These are phyloP conservation scores for Xanthoconium stramineum DNA, from an alignment of 768 basidiomycete species.

Conservation along the genomic window DNA sequence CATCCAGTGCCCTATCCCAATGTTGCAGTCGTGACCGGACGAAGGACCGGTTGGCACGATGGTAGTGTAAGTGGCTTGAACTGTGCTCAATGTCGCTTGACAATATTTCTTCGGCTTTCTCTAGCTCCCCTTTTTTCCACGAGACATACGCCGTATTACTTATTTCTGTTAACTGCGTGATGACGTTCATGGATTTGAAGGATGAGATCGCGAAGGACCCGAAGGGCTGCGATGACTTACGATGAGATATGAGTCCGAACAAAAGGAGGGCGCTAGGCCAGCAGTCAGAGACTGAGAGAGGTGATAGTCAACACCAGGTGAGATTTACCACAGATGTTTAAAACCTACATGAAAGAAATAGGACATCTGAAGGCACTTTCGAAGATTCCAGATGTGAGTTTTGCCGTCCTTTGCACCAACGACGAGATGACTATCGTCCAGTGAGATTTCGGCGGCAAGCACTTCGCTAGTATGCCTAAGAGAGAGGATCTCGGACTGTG, in stretches of 20 bases:
- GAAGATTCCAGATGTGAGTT: slow-evolving; percentile 16
- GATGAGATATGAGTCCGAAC: neutral
- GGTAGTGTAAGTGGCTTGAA: neutral
- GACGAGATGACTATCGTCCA: slow-evolving; percentile 12
- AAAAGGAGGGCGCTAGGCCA: neutral
- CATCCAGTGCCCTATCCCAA: slow-evolving; percentile 13
- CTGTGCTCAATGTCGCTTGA: slow-evolving; percentile 13
- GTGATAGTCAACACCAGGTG: neutral
- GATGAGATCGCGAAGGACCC: neutral
- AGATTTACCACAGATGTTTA: neutral
- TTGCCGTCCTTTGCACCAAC: slow-evolving; percentile 4
- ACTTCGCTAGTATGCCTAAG: slow-evolving; percentile 12
- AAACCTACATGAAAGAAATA: slow-evolving; percentile 14
- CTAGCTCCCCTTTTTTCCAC: slow-evolving; percentile 8
- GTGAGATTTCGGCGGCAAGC: slow-evolving; percentile 12
- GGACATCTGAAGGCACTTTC: neutral
- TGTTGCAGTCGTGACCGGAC: slow-evolving; percentile 5
- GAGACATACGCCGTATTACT: slow-evolving; percentile 5
- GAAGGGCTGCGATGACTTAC: slow-evolving; percentile 2
- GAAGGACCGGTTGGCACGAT: slow-evolving; percentile 15
- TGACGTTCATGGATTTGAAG: neutral
- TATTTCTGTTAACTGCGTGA: slow-evolving; percentile 12
- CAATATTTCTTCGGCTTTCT: slow-evolving; percentile 10
- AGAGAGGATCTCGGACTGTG: slow-evolving; percentile 1
- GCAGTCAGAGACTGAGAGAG: slow-evolving; percentile 7